A percentile compares a stretch with the other conserved stretches of the same genome.
Evolutionary conservation across 2,329 filamentous ascomycete genomes (phyloP).

Genomic region (Fusarium sambucinum): DNA sequence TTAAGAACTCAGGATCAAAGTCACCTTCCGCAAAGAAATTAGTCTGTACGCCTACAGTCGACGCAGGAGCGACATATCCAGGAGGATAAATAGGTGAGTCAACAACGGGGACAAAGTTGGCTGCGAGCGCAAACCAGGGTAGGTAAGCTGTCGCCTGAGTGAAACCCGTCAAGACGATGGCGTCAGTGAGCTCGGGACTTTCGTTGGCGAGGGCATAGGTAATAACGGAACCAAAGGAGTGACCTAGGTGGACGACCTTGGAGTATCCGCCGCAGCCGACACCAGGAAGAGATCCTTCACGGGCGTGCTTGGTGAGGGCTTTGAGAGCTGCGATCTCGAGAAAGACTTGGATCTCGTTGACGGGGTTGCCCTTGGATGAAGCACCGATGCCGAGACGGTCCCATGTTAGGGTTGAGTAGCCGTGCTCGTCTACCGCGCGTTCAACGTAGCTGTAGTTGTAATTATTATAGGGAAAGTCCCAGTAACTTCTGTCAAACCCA

Average conservation of each 20-base stretch:
- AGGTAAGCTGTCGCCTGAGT: constrained; percentile 61
- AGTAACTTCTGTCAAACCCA: constrained; percentile 65
- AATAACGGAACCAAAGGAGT: constrained; percentile 72
- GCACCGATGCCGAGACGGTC: constrained; percentile 72
- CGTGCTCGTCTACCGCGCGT: constrained; percentile 64
- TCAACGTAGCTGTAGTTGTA: constrained; percentile 74
- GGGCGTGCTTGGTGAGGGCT: constrained; percentile 64
- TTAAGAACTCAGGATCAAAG: constrained; percentile 67
- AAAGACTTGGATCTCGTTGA: constrained; percentile 69
- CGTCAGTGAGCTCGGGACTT: constrained; percentile 67
- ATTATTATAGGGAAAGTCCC: constrained; percentile 68
- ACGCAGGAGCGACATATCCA: constrained; percentile 66
- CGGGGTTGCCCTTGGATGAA: constrained; percentile 68
- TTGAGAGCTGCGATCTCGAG: constrained; percentile 70
- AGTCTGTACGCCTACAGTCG: constrained; percentile 63
- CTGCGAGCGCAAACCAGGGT: constrained; percentile 57
- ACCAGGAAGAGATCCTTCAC: constrained; percentile 58
- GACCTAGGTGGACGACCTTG: constrained; percentile 70
- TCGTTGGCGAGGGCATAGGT: constrained; percentile 66
- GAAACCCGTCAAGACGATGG: constrained; percentile 72
- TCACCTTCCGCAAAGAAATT: constrained; percentile 64
- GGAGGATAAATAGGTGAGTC: constrained; percentile 54
- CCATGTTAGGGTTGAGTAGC: constrained; percentile 70
- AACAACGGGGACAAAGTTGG: constrained; percentile 61
- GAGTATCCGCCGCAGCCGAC: constrained; percentile 52